Evolutionary conservation across 1,284 basidiomycete species (phyloP), one percentile per base, ranked within the genome.

Genomic region (Microbotryum scabiosae): DNA sequence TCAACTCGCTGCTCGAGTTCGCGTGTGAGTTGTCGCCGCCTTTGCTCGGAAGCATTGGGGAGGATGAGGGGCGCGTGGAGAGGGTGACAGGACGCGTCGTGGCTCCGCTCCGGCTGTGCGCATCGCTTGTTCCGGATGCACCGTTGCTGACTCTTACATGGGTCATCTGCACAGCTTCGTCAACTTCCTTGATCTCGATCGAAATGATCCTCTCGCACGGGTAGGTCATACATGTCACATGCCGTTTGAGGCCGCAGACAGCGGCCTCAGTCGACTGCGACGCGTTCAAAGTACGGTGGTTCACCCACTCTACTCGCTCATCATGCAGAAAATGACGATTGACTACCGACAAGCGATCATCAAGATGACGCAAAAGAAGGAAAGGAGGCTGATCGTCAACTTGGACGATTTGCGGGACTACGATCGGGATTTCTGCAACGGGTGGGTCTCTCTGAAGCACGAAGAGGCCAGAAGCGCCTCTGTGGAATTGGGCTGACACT

Each of bases 371-470:
- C 84, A 87, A 59, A 79, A 83, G 36, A 87, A 90, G 71, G 84
- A 87, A 72, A 86, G 90, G 69, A 85, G 96, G 71, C 85, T 99
- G 71, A 85, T 96, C 71, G 84, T 99, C 75, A 98, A 97, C 77
- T 82, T 98, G 70, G 94, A 99, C 77, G 92, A 98, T 77, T 78
- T 99, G 68, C 86, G 96, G 75, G 89, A 92, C 76, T 93, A 93
- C 76, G 85, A 90, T 75, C 85, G 92, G 73, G 84, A 88, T 61
- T 87, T 78, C 58, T 78, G 77, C 48, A 78, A 80, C 59, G 78
- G 77, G 76, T 77, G 51, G 51, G 76, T 72, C 12, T 41, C 10
- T 72, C 6, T 41, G 14, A 20, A n/a, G 48, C 48, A 16, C 48
- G 23, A 49, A 41, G 12, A 41, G 36, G 36, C 14, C 6, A 32